Percentiles rank a stretch among this genome's conserved stretches.
Evolutionary conservation across 1,284 basidiomycete genomes (phyloP).

Genomic region (Anthracocystis panici-leucophaei): DNA sequence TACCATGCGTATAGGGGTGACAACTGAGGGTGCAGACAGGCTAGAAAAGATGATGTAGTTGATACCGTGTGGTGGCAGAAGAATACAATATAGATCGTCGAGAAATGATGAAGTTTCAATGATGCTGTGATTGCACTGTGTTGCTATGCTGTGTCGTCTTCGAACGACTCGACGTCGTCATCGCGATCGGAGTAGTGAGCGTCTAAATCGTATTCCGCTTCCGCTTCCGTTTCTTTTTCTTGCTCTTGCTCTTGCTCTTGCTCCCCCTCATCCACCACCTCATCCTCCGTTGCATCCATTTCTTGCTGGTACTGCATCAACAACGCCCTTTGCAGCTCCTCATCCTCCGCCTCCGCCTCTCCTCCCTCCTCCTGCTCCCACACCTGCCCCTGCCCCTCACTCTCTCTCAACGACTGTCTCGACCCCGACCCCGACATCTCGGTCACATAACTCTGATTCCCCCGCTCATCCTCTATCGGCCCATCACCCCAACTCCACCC

Average conservation of each 20-base stretch:
- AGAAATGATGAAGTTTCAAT: background rate
- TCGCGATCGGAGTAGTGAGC: slow-evolving; percentile 15
- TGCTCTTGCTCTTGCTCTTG: slow-evolving; percentile 6
- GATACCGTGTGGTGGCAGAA: background rate
- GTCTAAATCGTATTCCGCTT: slow-evolving; percentile 11
- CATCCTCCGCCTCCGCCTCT: slow-evolving; percentile 17
- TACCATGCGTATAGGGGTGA: slow-evolving; percentile 56
- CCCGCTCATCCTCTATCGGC: background rate
- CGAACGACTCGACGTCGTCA: slow-evolving; percentile 27
- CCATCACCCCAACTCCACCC: slow-evolving; percentile 29
- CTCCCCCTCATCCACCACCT: slow-evolving; percentile 10
- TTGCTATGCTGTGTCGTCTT: slow-evolving; percentile 13
- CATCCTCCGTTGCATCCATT: slow-evolving; percentile 6
- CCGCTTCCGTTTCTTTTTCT: slow-evolving; percentile 6
- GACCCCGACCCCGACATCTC: slow-evolving; percentile 11
- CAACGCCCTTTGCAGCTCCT: slow-evolving; percentile 26
- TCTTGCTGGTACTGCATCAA: slow-evolving; percentile 25
- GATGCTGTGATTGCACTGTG: background rate
- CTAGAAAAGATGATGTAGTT: background rate
- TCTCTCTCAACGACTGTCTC: background rate
- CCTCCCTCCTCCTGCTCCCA: background rate
- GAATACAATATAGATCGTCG: background rate
- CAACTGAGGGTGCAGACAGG: slow-evolving; percentile 2
- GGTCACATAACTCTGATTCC: slow-evolving; percentile 7
- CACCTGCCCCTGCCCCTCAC: background rate